Base-by-base conservation (phyloP, 2,329 filamentous ascomycete species). In the Epichloe festucae region DNA sequence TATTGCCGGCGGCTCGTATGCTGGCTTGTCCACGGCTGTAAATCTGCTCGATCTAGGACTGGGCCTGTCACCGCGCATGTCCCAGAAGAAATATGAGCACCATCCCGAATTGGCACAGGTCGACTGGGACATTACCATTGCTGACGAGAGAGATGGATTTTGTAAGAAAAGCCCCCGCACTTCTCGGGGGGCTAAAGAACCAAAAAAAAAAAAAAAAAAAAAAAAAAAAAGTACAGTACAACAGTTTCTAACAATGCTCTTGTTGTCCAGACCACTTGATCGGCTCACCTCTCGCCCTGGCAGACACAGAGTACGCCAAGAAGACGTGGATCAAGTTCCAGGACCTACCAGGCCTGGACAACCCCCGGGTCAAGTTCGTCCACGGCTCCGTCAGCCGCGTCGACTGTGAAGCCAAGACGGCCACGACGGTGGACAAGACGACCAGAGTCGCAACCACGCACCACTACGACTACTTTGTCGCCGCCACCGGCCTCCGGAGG, bases 61-160 rank as follows among this genome's bases (percentile, higher is more conserved):
- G 52, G 82, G 82, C 17, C 68, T 72, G 54, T 62, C 67, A 7
- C 70, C 77, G n/a, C 75, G 81, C 42, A 64, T 67, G 62, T 63
- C 63, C 46, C 63, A 59, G 19, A 58, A 64, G 36, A 60, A 60
- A n/a, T 70, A 70, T 51, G 53, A 55, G 43, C 67, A 75, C 61
- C 58, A 73, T 58, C 57, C 68, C 56, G 60, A 67, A 34, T 62
- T 71, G 19, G 69, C 71, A 44, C 72, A 70, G 23, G 70, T 84
- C 44, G 73, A 78, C 1, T 66, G 87, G 14, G 76, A 88, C 39
- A 81, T 90, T 48, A 89, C 84, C 21, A 75, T 90, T 21, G 80
- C 87, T 23, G 85, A 90, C 59, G 84, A 89, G 65, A 73, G 84
- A n/a, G 86, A 90, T 70, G 87, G 87, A n/a, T 89, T 81, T 64